phyloP scores from a whole-genome alignment of 1,284 basidiomycete species.

The Cutaneotrichosporon cavernicola region DNA sequence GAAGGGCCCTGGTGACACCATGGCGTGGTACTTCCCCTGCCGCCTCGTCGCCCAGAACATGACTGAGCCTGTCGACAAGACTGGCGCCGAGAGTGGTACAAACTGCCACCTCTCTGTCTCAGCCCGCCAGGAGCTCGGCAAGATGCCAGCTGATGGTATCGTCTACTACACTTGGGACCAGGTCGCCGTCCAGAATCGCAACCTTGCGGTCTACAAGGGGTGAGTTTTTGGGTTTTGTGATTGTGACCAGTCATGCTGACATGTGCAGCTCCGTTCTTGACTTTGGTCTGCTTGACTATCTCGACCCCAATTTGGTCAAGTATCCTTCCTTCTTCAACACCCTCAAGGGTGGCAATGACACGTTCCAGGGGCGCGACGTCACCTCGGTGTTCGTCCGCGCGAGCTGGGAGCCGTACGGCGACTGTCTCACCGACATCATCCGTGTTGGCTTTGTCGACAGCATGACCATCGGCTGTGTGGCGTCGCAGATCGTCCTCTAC shows the following conservation, averaged over 20 bases:
- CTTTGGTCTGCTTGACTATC: slow-evolving; percentile 77
- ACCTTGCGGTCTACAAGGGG: slow-evolving; percentile 88
- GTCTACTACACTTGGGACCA: slow-evolving; percentile 94
- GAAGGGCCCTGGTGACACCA: slow-evolving; percentile 53
- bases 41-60: slow-evolving; percentile 78
- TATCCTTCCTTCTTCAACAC: slow-evolving; percentile 80
- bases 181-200: slow-evolving; percentile 66
- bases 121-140: slow-evolving; percentile 59
- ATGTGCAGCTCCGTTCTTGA: slow-evolving; percentile 75
- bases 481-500: slow-evolving; percentile 90
- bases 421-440: slow-evolving; percentile 81
- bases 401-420: slow-evolving; percentile 61
- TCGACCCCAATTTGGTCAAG: slow-evolving; percentile 71
- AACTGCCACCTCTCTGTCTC: slow-evolving; percentile 70
- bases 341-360: slow-evolving; percentile 67
- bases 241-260: slow-evolving; percentile 1
- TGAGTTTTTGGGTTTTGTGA: slow-evolving; percentile 57
- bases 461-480: slow-evolving; percentile 90
- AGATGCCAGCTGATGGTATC: slow-evolving; percentile 63
- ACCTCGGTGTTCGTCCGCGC: slow-evolving; percentile 75
- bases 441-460: slow-evolving; percentile 93
- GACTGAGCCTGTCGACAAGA: slow-evolving; percentile 63
- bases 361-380: slow-evolving; percentile 79
- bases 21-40: slow-evolving; percentile 91
- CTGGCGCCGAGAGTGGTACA: slow-evolving; percentile 63